These are phyloP conservation scores for Inosperma sp. DNA, from an alignment of 768 basidiomycete genomes.

Conservation along the genomic window DNA sequence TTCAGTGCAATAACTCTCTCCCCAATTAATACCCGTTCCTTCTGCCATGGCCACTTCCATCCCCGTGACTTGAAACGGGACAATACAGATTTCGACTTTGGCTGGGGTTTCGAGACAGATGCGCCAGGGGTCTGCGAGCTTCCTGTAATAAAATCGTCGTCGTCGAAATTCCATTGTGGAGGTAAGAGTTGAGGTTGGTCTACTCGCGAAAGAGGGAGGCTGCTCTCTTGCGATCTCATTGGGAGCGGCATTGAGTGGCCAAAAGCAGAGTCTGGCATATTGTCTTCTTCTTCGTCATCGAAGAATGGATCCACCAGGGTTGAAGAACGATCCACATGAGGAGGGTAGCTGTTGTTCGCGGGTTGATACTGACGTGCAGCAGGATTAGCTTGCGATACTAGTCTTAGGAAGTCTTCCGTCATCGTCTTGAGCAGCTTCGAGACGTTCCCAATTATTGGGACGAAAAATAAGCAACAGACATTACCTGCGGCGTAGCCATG, in stretches of 20 bases:
- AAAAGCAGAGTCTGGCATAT: conserved; percentile 65
- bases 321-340: conserved; percentile 41
- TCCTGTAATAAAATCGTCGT: conserved; percentile 48
- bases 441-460: neutral
- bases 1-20: conserved; percentile 84
- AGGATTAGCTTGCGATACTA: conserved; percentile 70
- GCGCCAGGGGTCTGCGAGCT: conserved; percentile 35
- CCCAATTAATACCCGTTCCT: conserved; percentile 56
- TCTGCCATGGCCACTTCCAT: conserved; percentile 87
- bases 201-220: conserved; percentile 50
- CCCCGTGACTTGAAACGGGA: conserved; percentile 32
- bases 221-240: conserved; percentile 51
- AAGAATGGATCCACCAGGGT: conserved; percentile 81
- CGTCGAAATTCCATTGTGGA: conserved; percentile 73
- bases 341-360: conserved; percentile 55
- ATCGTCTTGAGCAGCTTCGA: conserved; percentile 28
- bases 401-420: conserved; percentile 70
- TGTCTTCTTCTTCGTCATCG: conserved; percentile 82
- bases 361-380: conserved; percentile 49
- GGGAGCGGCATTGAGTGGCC: conserved; percentile 39
- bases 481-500: too few relatives aligned
- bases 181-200: conserved; percentile 47
- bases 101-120: conserved; percentile 32
- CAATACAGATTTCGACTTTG: conserved; percentile 15
- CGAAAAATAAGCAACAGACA: neutral